Conservation (phyloP, 164 flowering plant genomes). For the Aristolochia contorta region DNA sequence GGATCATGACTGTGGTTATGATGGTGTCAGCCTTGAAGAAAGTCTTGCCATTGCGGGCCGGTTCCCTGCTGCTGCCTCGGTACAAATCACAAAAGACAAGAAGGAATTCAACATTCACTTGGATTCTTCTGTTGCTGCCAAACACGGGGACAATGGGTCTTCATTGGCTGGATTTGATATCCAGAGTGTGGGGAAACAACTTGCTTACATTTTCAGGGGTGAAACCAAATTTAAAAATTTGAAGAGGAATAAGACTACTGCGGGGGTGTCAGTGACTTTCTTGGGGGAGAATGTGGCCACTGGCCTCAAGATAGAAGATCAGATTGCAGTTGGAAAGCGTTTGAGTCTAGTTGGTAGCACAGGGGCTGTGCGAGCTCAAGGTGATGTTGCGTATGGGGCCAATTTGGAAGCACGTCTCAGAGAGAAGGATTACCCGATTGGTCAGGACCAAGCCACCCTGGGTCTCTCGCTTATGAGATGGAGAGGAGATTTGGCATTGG, state of each 20-base stretch:
- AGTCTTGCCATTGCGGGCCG: conserved; percentile 45
- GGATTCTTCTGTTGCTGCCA: conserved; percentile 75
- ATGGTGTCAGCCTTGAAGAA: conserved; percentile 81
- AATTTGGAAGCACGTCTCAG: conserved; percentile 70
- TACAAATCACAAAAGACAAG: conserved; percentile 87
- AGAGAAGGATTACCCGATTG: conserved; percentile 71
- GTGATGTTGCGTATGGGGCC: conserved; percentile 80
- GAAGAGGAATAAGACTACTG: conserved; percentile 71
- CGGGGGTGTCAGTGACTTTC: conserved; percentile 69
- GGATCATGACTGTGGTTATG: conserved; percentile 97
- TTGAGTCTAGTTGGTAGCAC: conserved; percentile 61
- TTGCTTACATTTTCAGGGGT: conserved; percentile 72
- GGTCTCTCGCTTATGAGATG: conserved; percentile 81
- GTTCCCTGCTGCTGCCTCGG: conserved; percentile 53
- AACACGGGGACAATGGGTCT: conserved; percentile 71
- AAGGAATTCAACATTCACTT: conserved; percentile 84
- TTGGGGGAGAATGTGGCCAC: conserved; percentile 79
- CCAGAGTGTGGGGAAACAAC: conserved; percentile 75
- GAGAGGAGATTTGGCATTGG: conserved; percentile 84
- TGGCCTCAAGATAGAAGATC: conserved; percentile 80
- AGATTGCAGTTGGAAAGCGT: conserved; percentile 60
- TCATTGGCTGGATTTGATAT: conserved; percentile 82
- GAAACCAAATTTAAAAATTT: conserved; percentile 71
- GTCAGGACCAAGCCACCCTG: conserved; percentile 73
- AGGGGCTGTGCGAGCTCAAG: conserved; percentile 69